Evolutionary conservation across 2,329 filamentous ascomycete genomes (phyloP), one percentile per base, ranked within the genome.

Genomic region (Penicillium polonicum): DNA sequence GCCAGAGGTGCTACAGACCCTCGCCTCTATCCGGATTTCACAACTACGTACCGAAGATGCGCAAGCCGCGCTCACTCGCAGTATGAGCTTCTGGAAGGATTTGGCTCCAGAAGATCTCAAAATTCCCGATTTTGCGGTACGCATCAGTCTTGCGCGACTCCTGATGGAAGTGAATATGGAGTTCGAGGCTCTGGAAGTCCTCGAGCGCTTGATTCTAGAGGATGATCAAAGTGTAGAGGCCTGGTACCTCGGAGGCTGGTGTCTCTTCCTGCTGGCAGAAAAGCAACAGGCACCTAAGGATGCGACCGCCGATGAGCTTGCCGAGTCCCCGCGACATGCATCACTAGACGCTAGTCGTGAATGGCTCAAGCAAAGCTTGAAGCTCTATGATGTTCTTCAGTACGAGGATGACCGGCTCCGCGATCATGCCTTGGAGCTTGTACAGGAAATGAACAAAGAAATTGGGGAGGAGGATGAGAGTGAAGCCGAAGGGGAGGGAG

Each of bases 221-320:
- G 93, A 99, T 65, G 95, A 99, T 71, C 84, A 89, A 70, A 96
- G 93, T 73, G 90, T 99, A 21, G 94, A 99, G 76, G 89, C 91
- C 19, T 97, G 92, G 92, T 99, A 99, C 77, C 82, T 99, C 5
- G 94, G 94, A 43, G 95, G 94, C 4, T 97, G 93, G 90, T 92
- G 91, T 67, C 82, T 95, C 65, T 91, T 91, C 72, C 83, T 96
- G 58, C 80, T 89, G 61, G 76, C 74, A 36, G 71, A 76, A 66
- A 77, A 80, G 70, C 71, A 74, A 61, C 69, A 80, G 41, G 72
- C 68, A 1, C 75, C 74, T 52, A 76, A 72, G 60, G 59, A 73
- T 61, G 61, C 68, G 44, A 68, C 70, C 49, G 68, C 64, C 39
- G 55, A 70, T 65, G 68, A 78, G 68, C 57, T 68, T 36, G 65